Base-by-base conservation (phyloP, 2,329 filamentous ascomycete species). In the Penicillium sp. region DNA sequence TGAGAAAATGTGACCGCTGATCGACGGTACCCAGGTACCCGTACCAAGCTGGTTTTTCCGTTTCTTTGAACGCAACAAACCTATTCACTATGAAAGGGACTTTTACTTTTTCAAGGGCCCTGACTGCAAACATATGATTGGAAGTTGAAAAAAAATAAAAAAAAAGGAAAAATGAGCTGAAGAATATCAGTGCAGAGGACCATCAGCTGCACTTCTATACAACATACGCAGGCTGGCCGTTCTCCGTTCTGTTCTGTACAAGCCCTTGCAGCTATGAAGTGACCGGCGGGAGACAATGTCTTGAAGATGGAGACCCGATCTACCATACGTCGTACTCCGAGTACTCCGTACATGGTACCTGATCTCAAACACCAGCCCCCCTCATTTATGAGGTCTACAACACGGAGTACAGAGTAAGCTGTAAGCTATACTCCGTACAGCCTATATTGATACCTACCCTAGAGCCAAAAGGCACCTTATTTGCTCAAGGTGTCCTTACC, bases 181-280 rank as follows among this genome's bases (percentile, higher is more conserved):
- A 51, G 47, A 44, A 50, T 27, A 51, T 51, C 25, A 29, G 36
- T 36, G 52, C 44, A 29, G 52, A 43, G 9, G 10, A 50, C 15
- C 21, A 48, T 50, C 16, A 27, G 34, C 27, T 54, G 45, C 46
- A 43, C 38, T 50, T 54, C 36, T 52, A 45, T 38, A 21, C 21
- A 21, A 21, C 21, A 21, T 21, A 52, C 39, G 40, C 50, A 52
- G 27, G 10, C 34, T 33, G 27, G n/a, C 29, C 16, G 38, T 52
- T 52, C 40, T 38, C 23, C 15, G 40, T 43, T 47, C 34, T n/a
- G 29, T 21, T 53, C 23, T 19, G 33, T 46, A 47, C 27, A 29
- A 52, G 49, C 60, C 60, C 60, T 62, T 62, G 58, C 60, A 60
- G 60, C 8, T 33, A 47, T 25, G 44, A 31, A 38, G 51, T 36